Percentiles rank a stretch among this genome's conserved stretches.
phyloP scores from a whole-genome alignment of 345 rosid genomes.

The Atalantia buxifolia region DNA sequence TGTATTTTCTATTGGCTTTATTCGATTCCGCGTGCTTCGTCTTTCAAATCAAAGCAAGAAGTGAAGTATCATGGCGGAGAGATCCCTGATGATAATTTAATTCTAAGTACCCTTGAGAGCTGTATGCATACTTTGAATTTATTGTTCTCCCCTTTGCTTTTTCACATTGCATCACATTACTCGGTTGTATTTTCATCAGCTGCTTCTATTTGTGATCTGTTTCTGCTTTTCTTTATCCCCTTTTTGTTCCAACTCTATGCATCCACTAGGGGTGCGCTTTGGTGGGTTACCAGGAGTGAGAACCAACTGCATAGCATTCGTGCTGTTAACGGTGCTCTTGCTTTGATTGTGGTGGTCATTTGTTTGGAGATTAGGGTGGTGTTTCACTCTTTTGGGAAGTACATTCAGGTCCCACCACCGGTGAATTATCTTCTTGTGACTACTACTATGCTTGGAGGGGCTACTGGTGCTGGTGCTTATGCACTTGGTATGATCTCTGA shows the following conservation, averaged over 20 bases:
- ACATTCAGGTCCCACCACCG: constrained; percentile 94
- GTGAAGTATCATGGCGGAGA: constrained; percentile 92
- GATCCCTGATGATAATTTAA: constrained; percentile 77
- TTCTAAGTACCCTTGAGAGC: constrained; percentile 76
- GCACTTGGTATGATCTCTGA: constrained; percentile 86
- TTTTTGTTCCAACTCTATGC: constrained; percentile 90
- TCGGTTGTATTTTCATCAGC: constrained; percentile 67
- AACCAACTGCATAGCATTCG: constrained; percentile 78
- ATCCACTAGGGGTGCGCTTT: constrained; percentile 85
- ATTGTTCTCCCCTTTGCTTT: constrained; percentile 73
- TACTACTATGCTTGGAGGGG: constrained; percentile 85
- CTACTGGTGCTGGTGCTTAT: constrained; percentile 83
- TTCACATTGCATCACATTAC: constrained; percentile 88
- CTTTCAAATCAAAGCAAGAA: constrained; percentile 77
- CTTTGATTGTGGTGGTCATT: constrained; percentile 77
- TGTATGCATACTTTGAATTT: constrained; percentile 79
- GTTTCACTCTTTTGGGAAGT: constrained; percentile 91
- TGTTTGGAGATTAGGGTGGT: constrained; percentile 95
- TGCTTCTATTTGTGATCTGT: constrained; percentile 66
- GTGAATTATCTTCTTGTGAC: constrained; percentile 87
- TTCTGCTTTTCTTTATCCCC: constrained; percentile 84
- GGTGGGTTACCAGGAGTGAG: constrained; percentile 86
- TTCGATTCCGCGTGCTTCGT: constrained; percentile 79
- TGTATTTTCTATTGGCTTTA: constrained; percentile 96
- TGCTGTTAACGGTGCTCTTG: constrained; percentile 80